Evolutionary conservation across 163 green algal genomes (phyloP), one percentile per base, ranked within the genome.

Genomic region (Coccomyxa subellipsoidea): DNA sequence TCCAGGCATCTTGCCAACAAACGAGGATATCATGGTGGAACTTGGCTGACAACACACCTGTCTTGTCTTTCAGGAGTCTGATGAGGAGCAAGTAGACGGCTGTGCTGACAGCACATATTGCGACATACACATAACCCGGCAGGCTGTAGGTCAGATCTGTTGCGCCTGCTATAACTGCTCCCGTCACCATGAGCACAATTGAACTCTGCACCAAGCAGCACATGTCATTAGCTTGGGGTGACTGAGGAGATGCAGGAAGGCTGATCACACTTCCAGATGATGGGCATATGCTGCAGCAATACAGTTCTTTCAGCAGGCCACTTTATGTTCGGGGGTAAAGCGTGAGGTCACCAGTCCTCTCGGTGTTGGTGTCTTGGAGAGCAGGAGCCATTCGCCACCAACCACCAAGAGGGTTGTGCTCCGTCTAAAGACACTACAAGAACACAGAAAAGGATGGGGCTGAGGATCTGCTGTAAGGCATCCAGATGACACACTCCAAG

Each of bases 51-150:
- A n/a, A n/a, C n/a, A n/a, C 73, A 85, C 87, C 87, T 31, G 82
- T 87, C 32, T 54, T 85, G 21, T 93, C 85, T 69, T 90, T 88
- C 7, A 91, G 75, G 35, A 79, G 76, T 7, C 80, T 75, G 29
- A 93, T 90, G 15, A 90, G 79, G 47, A 92, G 66, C 36, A 93
- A 85, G 84, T 93, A 93, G 81, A 84, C 84, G 1, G 88, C 88
- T 21, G 87, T 92, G 83, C 75, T 86, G 32, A 89, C 39, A 10
- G 89, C 88, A 78, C 88, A 92, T 27, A 93, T 79, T 35, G 75
- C 32, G 7, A 90, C 86, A 81, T 84, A 92, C 4, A 87, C 39
- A 83, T 93, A 92, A 29, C 89, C 89, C 5, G 81, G 77, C 72
- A 84, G 59, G 70, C 40, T 90, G 78, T 86, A 93, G 0, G 85